Percentiles rank a stretch among this genome's conserved stretches.
Evolutionary conservation across 306 rosid genomes (phyloP).

Genomic region (Quercus ilex): DNA sequence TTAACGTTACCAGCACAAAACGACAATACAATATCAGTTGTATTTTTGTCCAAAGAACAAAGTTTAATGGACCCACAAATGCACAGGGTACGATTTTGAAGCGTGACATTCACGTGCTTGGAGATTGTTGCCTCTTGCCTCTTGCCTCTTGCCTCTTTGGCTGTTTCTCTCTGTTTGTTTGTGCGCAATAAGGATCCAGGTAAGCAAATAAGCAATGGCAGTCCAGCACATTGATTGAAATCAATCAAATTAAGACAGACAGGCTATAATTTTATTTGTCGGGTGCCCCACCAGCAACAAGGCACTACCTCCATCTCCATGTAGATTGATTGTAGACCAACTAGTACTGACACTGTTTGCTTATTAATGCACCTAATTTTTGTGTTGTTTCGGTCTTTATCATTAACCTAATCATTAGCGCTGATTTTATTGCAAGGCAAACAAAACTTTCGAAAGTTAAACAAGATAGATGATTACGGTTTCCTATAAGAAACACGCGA

Average conservation of each 20-base stretch:
- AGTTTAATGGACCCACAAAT: slow-evolving; percentile 5
- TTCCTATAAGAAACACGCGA: neutral
- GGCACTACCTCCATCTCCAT: neutral
- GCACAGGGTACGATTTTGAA: neutral
- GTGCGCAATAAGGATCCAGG: neutral
- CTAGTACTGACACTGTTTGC: neutral
- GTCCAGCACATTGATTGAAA: neutral
- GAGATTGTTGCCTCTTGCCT: neutral
- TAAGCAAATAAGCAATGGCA: slow-evolving; percentile 4
- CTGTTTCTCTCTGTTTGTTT: neutral
- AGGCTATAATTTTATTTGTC: neutral
- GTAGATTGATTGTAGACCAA: neutral
- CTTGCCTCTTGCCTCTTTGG: neutral
- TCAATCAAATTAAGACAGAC: slow-evolving; percentile 10
- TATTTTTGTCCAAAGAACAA: slow-evolving; percentile 10
- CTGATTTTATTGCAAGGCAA: neutral
- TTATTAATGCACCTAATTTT: neutral
- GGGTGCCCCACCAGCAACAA: no score
- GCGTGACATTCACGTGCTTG: neutral
- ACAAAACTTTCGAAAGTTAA: no score
- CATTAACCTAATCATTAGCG: neutral
- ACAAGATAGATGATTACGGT: no score
- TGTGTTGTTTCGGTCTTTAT: neutral
- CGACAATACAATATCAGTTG: slow-evolving; percentile 7
- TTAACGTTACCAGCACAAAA: neutral